Percentiles rank a stretch among this genome's conserved stretches.
These are phyloP conservation scores for Arachnomyces sp. DNA, from an alignment of 2,329 filamentous ascomycete genomes.

Conservation along the genomic window DNA sequence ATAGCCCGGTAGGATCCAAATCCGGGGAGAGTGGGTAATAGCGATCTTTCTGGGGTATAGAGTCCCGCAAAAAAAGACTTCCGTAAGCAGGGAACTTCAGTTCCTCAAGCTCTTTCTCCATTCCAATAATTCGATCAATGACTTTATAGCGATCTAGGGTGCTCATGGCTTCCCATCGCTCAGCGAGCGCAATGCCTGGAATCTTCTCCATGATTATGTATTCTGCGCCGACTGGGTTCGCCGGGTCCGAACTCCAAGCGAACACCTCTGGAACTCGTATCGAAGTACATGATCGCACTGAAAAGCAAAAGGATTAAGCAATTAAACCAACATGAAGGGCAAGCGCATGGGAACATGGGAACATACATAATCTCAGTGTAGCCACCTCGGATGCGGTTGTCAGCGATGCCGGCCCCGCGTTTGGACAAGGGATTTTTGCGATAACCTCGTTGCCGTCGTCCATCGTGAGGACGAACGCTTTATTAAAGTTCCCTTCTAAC, in stretches of 20 bases:
- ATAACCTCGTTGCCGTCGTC: conserved; percentile 17
- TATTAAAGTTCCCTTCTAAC: conserved; percentile 18
- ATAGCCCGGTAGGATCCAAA: conserved; percentile 12
- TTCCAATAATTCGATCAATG: conserved; percentile 18
- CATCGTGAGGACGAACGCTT: conserved; percentile 19
- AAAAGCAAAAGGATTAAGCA: conserved; percentile 4
- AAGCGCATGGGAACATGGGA: too few species aligned
- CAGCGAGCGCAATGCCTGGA: conserved; percentile 22
- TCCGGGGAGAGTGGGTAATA: conserved; percentile 8
- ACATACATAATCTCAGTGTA: conserved; percentile 23
- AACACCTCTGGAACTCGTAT: conserved; percentile 29
- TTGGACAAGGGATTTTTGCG: conserved; percentile 19
- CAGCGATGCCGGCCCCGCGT: conserved; percentile 16
- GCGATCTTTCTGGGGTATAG: conserved; percentile 5
- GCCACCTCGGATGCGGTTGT: conserved; percentile 31
- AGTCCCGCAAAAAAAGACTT: conserved; percentile 20
- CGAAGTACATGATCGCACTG: conserved; percentile 11
- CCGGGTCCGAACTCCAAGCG: conserved; percentile 22
- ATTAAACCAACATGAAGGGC: neutral
- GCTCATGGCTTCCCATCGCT: conserved; percentile 24
- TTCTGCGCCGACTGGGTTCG: conserved; percentile 30
- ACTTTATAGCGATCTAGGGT: conserved; percentile 14
- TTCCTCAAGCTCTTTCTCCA: conserved; percentile 17
- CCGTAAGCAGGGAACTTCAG: conserved; percentile 28
- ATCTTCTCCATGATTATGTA: conserved; percentile 36